Evolutionary conservation across 108 stramenopile species (phyloP).

Genomic region (Seminavis robusta): DNA sequence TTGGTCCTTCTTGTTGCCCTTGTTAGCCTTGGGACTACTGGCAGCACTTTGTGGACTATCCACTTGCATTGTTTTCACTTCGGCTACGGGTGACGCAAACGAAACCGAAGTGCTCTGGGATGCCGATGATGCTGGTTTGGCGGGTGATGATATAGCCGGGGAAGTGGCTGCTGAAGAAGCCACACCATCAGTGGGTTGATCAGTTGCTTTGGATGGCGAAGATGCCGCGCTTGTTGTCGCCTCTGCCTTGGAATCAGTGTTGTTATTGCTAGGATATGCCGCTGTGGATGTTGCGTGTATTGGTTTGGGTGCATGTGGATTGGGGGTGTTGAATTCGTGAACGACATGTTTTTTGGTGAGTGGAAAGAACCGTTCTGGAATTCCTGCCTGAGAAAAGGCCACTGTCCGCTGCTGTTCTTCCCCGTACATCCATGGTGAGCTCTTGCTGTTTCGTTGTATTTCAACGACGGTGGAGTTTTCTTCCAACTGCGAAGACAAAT

Average conservation of each 20-base stretch:
- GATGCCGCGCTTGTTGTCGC: not conserved
- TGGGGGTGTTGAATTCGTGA: not conserved
- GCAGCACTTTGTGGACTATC: no score
- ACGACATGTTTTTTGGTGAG: constrained; percentile 7
- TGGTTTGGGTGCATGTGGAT: not conserved
- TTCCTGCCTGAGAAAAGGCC: constrained; percentile 29
- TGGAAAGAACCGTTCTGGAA: constrained; percentile 36
- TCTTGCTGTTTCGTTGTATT: not conserved
- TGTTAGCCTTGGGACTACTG: no score
- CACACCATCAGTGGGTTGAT: not conserved
- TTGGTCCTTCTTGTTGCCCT: no score
- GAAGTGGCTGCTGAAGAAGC: no score
- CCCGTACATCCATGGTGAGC: constrained; percentile 29
- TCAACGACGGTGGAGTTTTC: not conserved
- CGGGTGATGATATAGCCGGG: no score
- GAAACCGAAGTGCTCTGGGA: no score
- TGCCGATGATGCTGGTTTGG: no score
- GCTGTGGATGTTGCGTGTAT: not conserved
- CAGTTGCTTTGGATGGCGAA: not conserved
- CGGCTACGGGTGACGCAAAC: no score
- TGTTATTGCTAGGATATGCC: not conserved
- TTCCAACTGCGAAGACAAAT: constrained; percentile 22
- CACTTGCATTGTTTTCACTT: no score
- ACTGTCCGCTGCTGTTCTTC: constrained; percentile 44
- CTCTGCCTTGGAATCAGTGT: not conserved